Evolutionary conservation across 2,329 filamentous ascomycete genomes (phyloP).

Genomic region (Raffaelea ambrosiae): DNA sequence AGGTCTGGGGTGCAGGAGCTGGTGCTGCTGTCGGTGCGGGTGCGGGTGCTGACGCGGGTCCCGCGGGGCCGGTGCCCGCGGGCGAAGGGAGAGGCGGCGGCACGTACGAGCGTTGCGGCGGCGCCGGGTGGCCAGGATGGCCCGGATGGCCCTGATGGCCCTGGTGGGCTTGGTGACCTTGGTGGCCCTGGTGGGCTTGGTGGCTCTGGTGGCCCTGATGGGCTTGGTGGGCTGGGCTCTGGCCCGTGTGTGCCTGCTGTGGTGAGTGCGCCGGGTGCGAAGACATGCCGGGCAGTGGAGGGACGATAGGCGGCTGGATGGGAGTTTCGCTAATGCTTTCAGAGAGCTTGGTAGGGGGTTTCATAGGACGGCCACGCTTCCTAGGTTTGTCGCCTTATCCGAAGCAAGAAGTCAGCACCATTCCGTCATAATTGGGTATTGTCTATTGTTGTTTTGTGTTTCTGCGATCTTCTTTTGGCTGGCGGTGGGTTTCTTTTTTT

Average conservation of each 20-base stretch:
- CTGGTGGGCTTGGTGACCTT: not conserved
- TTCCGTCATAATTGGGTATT: not conserved
- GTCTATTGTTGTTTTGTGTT: no score
- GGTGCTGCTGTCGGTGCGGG: conserved; percentile 32
- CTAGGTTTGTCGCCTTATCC: conserved; percentile 36
- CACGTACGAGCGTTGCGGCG: conserved; percentile 3
- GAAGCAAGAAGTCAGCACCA: conserved; percentile 9
- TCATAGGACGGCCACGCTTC: conserved; percentile 56
- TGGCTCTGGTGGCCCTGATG: not conserved
- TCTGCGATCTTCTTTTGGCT: no score
- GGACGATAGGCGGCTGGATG: conserved; percentile 19
- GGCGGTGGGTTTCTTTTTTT: no score
- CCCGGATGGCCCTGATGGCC: no score
- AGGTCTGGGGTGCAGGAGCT: conserved; percentile 37
- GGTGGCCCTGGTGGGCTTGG: not conserved
- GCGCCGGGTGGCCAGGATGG: not conserved
- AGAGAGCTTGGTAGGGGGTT: conserved; percentile 36
- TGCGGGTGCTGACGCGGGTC: conserved; percentile 27
- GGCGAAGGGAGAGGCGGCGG: conserved; percentile 39
- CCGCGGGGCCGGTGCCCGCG: conserved; percentile 1
- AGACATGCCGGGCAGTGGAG: conserved; percentile 10
- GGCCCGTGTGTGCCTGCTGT: not conserved
- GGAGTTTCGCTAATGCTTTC: conserved; percentile 49
- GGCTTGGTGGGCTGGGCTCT: no score
- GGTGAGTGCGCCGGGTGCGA: conserved; percentile 3